Percentiles rank a stretch among this genome's conserved stretches.
Conservation (phyloP, 257 asterid genomes). For the Solanum sitiens region DNA sequence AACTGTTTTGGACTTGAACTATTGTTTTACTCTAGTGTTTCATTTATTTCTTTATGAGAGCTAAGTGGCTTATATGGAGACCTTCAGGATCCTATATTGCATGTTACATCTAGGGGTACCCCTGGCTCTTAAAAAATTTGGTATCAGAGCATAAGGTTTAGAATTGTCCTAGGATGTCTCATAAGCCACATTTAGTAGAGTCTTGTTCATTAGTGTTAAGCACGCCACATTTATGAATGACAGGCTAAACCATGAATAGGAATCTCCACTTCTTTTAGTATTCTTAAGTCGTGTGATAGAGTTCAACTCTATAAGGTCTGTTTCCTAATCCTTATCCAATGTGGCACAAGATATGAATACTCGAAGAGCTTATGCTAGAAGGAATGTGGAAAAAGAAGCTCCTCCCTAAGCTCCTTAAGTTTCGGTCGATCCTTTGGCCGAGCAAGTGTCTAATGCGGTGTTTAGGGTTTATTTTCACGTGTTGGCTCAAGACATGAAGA, state of each 20-base stretch:
- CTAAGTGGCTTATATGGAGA: neutral
- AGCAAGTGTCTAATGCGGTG: neutral
- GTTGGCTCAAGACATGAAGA: neutral
- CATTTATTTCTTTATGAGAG: too few relatives aligned
- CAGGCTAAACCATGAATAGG: neutral
- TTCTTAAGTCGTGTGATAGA: neutral
- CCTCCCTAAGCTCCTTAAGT: too few relatives aligned
- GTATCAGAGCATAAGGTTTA: neutral
- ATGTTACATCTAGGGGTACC: neutral
- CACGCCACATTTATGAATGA: neutral
- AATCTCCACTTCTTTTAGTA: neutral
- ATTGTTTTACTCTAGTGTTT: neutral
- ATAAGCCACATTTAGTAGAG: neutral
- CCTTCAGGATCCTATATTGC: too few relatives aligned
- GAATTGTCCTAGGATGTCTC: neutral
- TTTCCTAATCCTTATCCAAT: too few relatives aligned
- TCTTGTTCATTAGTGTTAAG: neutral
- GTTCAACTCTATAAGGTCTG: too few relatives aligned
- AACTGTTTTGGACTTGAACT: neutral
- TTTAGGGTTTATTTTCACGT: neutral
- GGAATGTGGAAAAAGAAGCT: too few relatives aligned
- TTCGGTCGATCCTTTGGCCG: fast-evolving
- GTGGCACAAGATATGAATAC: too few relatives aligned
- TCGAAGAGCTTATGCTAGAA: too few relatives aligned
- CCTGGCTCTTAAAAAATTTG: too few relatives aligned